These are phyloP conservation scores for Pseudozyma pruni DNA, from an alignment of 1,284 basidiomycete genomes.

Conservation along the genomic window DNA sequence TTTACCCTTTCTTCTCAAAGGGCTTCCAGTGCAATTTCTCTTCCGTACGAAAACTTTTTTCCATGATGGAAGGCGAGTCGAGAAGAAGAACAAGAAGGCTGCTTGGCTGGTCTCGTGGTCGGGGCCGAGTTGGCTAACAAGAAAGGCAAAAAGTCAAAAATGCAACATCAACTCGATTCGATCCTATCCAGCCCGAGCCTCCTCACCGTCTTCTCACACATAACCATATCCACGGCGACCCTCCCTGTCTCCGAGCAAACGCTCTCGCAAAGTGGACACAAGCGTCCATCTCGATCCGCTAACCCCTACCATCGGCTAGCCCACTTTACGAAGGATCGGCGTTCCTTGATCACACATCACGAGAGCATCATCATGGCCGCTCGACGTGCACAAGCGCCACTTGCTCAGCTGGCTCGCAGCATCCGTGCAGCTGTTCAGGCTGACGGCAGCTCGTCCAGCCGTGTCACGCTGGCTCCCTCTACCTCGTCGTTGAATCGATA, in stretches of 20 bases:
- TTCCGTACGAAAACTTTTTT: conserved; percentile 20
- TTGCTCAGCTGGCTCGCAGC: conserved; percentile 13
- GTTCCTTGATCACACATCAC: not conserved
- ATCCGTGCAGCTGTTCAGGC: conserved; percentile 2
- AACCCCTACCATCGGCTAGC: too few relatives aligned
- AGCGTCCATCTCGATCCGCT: too few relatives aligned
- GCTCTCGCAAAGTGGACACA: too few relatives aligned
- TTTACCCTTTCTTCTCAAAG: conserved; percentile 8
- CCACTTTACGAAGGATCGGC: too few relatives aligned
- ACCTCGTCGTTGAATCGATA: conserved; percentile 6
- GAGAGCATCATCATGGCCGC: conserved; percentile 20
- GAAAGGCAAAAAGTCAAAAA: conserved; percentile 27
- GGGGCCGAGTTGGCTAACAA: conserved; percentile 27
- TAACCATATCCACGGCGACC: not conserved
- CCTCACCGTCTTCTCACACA: not conserved
- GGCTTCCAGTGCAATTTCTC: conserved; percentile 3
- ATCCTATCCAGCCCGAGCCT: not conserved
- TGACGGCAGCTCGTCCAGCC: conserved; percentile 11
- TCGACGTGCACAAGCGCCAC: conserved; percentile 18
- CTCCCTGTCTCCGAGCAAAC: not conserved
- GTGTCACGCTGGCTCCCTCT: conserved; percentile 1
- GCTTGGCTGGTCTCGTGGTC: not conserved
- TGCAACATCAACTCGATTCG: conserved; percentile 20
- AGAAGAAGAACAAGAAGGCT: not conserved
- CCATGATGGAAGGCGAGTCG: too few relatives aligned